These are phyloP conservation scores for Ilyonectria mors-panacis DNA, from an alignment of 2,329 filamentous ascomycete genomes.

Conservation along the genomic window DNA sequence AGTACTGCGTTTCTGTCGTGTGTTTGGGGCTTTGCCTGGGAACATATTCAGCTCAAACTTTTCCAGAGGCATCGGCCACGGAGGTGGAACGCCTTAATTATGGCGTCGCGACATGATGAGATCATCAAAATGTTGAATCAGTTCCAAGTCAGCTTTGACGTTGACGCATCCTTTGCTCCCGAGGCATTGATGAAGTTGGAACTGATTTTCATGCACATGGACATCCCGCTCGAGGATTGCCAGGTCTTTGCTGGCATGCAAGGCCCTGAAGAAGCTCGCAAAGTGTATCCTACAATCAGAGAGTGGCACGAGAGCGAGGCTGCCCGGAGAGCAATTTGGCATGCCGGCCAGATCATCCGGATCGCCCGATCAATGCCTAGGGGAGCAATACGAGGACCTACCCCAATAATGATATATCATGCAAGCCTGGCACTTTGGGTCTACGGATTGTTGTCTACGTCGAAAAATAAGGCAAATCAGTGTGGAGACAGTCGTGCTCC, in stretches of 20 bases:
- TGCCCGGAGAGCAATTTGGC: conserved; percentile 7
- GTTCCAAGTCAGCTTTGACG: neutral
- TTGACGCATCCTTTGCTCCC: neutral
- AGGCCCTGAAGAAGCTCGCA: neutral
- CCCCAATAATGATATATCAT: conserved; percentile 11
- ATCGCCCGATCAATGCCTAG: neutral
- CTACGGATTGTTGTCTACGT: neutral
- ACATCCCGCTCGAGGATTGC: conserved; percentile 6
- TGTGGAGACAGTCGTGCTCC: too few species aligned
- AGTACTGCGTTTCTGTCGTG: conserved; percentile 6
- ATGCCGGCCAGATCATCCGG: conserved; percentile 16
- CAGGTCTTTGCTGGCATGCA: conserved; percentile 13
- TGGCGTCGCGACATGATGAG: conserved; percentile 8
- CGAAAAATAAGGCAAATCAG: too few species aligned
- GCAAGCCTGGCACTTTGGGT: conserved; percentile 10
- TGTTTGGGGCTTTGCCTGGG: conserved; percentile 11
- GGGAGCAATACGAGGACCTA: conserved; percentile 4
- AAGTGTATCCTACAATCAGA: neutral
- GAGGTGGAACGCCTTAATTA: neutral
- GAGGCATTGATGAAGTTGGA: conserved; percentile 4
- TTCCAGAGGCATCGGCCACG: conserved; percentile 8
- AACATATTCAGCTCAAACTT: conserved; percentile 4
- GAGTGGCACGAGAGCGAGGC: conserved; percentile 4
- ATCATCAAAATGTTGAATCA: neutral
- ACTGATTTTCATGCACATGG: conserved; percentile 7